These are phyloP conservation scores for Phialocephala subalpina DNA, from an alignment of 2,329 filamentous ascomycete genomes.

Conservation along the genomic window DNA sequence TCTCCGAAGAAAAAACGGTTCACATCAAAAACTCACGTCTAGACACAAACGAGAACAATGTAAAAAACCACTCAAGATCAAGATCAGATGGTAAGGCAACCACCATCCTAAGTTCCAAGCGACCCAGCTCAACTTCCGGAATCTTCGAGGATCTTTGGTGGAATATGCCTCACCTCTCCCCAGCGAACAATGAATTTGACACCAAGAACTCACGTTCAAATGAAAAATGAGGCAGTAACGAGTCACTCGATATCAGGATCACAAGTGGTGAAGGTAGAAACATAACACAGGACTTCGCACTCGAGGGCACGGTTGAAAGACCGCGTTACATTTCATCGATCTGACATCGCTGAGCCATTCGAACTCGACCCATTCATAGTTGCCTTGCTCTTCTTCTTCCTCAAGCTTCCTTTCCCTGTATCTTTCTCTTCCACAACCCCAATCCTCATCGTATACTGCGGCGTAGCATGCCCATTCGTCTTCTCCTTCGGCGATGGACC, in stretches of 20 bases:
- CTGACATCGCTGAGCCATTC: neutral
- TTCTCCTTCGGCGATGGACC: neutral
- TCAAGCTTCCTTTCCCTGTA: conserved; percentile 6
- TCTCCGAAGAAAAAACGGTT: too few relatives aligned
- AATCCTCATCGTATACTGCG: neutral
- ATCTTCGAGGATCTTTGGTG: too few relatives aligned
- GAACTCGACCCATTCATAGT: neutral
- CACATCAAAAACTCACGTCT: too few relatives aligned
- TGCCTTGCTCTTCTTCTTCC: conserved; percentile 12
- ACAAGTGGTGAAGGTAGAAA: neutral
- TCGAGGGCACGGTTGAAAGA: neutral
- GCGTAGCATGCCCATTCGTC: neutral
- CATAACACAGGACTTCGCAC: neutral
- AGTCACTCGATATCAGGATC: neutral
- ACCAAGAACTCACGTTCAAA: too few relatives aligned
- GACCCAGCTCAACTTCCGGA: too few relatives aligned
- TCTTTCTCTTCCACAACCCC: neutral
- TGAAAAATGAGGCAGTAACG: too few relatives aligned
- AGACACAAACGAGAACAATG: neutral
- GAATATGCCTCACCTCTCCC: too few relatives aligned
- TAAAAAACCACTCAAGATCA: neutral
- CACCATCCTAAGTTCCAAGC: too few relatives aligned
- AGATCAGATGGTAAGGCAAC: neutral
- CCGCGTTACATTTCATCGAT: neutral
- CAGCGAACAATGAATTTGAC: too few relatives aligned